Evolutionary conservation across 2,329 filamentous ascomycete species (phyloP), one percentile per base, ranked within the genome.

Genomic region (Pyrenophora teres): DNA sequence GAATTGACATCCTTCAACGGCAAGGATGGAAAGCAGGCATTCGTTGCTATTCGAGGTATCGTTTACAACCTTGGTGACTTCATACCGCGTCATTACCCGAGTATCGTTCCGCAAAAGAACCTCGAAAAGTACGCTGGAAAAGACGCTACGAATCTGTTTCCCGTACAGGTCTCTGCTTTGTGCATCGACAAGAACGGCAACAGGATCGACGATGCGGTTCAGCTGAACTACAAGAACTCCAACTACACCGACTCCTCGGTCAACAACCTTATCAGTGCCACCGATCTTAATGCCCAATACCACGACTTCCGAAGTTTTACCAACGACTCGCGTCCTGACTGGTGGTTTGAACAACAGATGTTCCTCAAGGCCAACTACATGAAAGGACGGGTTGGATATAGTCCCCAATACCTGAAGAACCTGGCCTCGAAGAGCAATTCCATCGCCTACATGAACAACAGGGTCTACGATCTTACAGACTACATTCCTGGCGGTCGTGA

Each of bases 241-340:
- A 99, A 99, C 73, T 80, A 87, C 47, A 84, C 85, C 12, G 87
- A 87, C 15, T 58, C 54, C 7, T 15, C 54, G 9, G 82, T 84
- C 10, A 84, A 86, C 16, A 83, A 77, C 18, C 78, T 89, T 19
- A 82, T 91, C 70, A 85, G 81, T 65, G 78, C 75, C 25, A 80
- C 82, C 3, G 92, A 97, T 67, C 59, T 80, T 18, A 96, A 97
- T 67, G 79, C 86, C 18, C 78, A 83, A 56, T 99, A 95, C 71
- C 94, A 99, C 68, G 94, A 99, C 71, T 99, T 99, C 83, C 86
- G 94, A 52, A 86, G 83, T 68, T 92, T 84, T 68, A 90, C 83
- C 30, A 90, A 92, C 60, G 90, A 96, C 69, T 87, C 83, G 43
- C 87, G 92, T 9, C 86, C 87, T 2, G 91, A 96, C 69, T 99